These are phyloP conservation scores for Candida tetrigidarum DNA, from an alignment of 1,139 yeast genomes.

Conservation along the genomic window DNA sequence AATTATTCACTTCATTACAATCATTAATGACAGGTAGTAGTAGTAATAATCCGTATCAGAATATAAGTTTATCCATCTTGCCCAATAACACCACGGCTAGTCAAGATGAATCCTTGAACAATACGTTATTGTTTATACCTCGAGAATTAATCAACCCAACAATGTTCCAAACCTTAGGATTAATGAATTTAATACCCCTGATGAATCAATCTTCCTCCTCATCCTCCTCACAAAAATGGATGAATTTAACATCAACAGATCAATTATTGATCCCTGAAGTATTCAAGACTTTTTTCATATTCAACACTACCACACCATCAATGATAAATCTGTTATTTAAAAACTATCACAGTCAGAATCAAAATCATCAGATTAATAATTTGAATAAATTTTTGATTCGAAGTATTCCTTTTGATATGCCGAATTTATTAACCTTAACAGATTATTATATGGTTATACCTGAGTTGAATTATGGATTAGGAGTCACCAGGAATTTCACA, in stretches of 20 bases:
- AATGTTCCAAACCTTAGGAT: constrained; percentile 25
- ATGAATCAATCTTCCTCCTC: no score
- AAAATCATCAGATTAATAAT: constrained; percentile 11
- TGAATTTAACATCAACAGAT: constrained; percentile 17
- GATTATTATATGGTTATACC: constrained; percentile 42
- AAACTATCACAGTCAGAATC: constrained; percentile 6
- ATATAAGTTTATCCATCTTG: not conserved
- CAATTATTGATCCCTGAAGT: constrained; percentile 26
- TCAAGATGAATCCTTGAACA: no score
- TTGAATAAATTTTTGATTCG: constrained; percentile 26
- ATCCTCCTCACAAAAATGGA: constrained; percentile 11
- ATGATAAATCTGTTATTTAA: constrained; percentile 3
- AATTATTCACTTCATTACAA: constrained; percentile 15
- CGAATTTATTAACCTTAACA: constrained; percentile 30
- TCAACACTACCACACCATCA: constrained; percentile 26
- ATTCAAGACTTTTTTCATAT: constrained; percentile 36
- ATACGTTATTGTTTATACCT: constrained; percentile 29
- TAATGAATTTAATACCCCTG: constrained; percentile 20
- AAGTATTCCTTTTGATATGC: constrained; percentile 41
- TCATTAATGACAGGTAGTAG: constrained; percentile 11
- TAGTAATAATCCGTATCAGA: constrained; percentile 2
- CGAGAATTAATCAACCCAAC: constrained; percentile 24
- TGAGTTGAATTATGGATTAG: constrained; percentile 2
- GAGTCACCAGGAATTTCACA: constrained; percentile 3
- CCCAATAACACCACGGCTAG: not conserved